A percentile compares a stretch with the other conserved stretches of the same genome.
phyloP scores from a whole-genome alignment of 345 rosid genomes.

The Populus simonii region DNA sequence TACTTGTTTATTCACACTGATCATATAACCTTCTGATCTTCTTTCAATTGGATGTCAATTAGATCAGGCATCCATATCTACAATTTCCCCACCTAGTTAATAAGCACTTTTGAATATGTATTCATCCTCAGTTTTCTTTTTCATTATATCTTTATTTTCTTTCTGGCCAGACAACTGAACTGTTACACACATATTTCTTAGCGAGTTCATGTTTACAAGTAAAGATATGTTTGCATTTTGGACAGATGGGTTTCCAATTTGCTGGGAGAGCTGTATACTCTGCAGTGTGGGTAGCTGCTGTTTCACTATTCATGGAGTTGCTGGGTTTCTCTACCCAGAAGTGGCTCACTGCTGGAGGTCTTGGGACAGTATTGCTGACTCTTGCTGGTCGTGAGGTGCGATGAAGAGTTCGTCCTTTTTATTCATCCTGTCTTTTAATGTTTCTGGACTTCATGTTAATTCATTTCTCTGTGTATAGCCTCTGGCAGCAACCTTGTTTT shows the following conservation, averaged over 20 bases:
- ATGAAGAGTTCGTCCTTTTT: neutral
- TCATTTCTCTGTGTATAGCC: neutral
- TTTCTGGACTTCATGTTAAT: neutral
- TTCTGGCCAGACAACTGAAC: neutral
- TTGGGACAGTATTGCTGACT: conserved; percentile 91
- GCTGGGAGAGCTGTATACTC: conserved; percentile 87
- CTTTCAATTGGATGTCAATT: neutral
- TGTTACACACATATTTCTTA: neutral
- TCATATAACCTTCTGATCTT: too few species aligned
- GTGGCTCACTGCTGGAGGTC: conserved; percentile 96
- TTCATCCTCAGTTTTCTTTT: neutral
- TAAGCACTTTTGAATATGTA: neutral
- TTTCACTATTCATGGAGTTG: conserved; percentile 91
- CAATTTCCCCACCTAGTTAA: neutral
- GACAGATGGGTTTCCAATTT: conserved; percentile 88
- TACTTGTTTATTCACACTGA: too few species aligned
- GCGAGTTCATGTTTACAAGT: neutral
- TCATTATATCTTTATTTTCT: neutral
- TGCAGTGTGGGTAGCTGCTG: conserved; percentile 92
- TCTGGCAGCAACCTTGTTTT: neutral
- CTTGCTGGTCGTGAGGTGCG: conserved; percentile 97
- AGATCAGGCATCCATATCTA: neutral
- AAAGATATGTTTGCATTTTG: conserved; percentile 15
- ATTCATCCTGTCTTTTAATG: neutral
- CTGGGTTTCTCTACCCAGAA: conserved; percentile 91